Conservation (phyloP, 331 rosid genomes). For the Ulmus americana region DNA sequence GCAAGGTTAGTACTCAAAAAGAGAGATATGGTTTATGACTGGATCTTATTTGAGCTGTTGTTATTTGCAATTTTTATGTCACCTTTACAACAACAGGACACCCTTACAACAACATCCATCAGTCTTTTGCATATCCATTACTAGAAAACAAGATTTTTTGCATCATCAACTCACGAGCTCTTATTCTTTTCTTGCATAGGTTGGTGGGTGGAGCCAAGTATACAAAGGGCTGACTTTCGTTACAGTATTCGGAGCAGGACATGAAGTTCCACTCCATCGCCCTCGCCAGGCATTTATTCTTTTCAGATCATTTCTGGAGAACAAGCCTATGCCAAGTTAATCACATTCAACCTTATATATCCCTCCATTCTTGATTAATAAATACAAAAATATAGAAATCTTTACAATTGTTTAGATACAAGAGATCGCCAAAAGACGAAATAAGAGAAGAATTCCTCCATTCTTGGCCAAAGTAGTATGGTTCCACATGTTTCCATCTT, state of each 20-base stretch:
- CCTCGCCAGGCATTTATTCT: slow-evolving; percentile 79
- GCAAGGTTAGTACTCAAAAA: slow-evolving; percentile 58
- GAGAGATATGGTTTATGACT: background rate
- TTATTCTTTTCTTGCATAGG: slow-evolving; percentile 36
- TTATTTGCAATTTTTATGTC: background rate
- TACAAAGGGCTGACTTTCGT: slow-evolving; percentile 81
- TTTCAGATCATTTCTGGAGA: slow-evolving; percentile 78
- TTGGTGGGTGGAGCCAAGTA: slow-evolving; percentile 90
- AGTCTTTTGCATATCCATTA: too few relatives aligned
- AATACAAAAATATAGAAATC: slow-evolving; percentile 18
- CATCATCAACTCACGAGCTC: slow-evolving; percentile 21
- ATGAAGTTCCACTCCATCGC: slow-evolving; percentile 84
- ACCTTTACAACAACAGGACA: background rate
- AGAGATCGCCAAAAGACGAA: slow-evolving; percentile 20
- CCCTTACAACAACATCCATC: background rate
- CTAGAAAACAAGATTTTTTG: too few relatives aligned
- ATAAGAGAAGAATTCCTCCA: slow-evolving; percentile 51
- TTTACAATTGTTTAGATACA: slow-evolving; percentile 26
- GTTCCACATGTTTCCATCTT: too few relatives aligned
- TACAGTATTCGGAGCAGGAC: slow-evolving; percentile 83
- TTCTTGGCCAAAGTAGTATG: slow-evolving; percentile 15
- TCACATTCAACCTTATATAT: slow-evolving; percentile 22
- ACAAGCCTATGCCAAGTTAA: slow-evolving; percentile 63
- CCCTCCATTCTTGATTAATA: slow-evolving; percentile 16
- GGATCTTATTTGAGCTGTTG: slow-evolving; percentile 1